phyloP scores from a whole-genome alignment of 2,329 filamentous ascomycete genomes.

The Fusarium agapanthi region DNA sequence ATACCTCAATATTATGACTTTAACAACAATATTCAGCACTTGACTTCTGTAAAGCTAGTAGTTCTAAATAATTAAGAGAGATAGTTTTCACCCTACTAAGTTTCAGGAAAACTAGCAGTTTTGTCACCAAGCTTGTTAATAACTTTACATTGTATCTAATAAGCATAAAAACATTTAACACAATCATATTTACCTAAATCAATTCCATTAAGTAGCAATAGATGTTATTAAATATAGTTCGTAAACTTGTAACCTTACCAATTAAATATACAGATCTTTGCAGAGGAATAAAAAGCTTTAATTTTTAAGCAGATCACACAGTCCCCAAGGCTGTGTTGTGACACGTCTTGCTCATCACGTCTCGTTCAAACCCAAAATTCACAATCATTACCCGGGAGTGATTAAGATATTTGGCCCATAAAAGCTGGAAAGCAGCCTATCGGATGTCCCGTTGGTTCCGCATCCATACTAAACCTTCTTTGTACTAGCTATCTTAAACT shows the following conservation, averaged over 20 bases:
- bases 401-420: not conserved
- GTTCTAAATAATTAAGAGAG: not conserved
- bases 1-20: not conserved
- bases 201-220: no score
- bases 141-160: no score
- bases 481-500: not conserved
- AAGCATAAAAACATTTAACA: no score
- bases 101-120: no score
- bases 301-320: no score
- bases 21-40: no score
- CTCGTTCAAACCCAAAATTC: rapidly evolving
- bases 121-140: no score
- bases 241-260: not conserved
- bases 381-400: not conserved
- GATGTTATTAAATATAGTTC: rapidly evolving
- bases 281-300: rapidly evolving
- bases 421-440: not conserved
- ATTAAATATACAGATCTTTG: rapidly evolving
- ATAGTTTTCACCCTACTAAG: no score
- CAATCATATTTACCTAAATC: no score
- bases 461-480: rapidly evolving
- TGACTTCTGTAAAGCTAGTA: no score
- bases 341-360: not conserved
- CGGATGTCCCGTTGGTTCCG: not conserved
- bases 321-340: not conserved